These are phyloP conservation scores for Oryza glaberrima DNA, from an alignment of 176 grass and related monocot genomes.

Conservation along the genomic window DNA sequence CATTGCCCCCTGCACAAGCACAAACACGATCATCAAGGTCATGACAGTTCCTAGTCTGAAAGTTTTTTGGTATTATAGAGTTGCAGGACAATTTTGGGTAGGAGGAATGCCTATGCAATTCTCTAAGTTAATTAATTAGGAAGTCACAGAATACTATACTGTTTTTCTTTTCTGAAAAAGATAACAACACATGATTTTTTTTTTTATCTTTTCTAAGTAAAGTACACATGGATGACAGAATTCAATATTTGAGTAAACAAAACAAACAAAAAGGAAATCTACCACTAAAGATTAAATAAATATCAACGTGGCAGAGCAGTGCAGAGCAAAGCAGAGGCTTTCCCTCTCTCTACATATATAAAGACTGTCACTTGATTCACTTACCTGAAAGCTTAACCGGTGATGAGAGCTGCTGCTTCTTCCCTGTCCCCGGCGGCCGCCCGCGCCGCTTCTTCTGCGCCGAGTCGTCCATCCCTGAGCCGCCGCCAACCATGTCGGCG, in stretches of 20 bases:
- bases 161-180: background rate
- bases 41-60: background rate
- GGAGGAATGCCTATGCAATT: background rate
- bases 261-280: background rate
- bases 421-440: constrained; percentile 72
- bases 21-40: background rate
- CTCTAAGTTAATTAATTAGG: background rate
- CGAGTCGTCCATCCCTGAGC: constrained; percentile 33
- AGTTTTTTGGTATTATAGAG: background rate
- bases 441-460: constrained; percentile 70
- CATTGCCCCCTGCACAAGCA: constrained; percentile 50
- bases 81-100: background rate
- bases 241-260: background rate
- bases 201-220: background rate
- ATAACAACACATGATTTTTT: background rate
- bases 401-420: constrained; percentile 65
- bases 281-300: background rate
- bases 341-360: background rate
- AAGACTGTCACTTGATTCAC: no score
- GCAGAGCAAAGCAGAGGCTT: background rate
- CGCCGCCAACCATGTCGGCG: background rate
- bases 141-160: background rate
- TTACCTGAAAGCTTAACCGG: constrained; percentile 33
- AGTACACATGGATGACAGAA: background rate
- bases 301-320: background rate